A percentile compares a stretch with the other conserved stretches of the same genome.
These are phyloP conservation scores for Malassezia psittaci DNA, from an alignment of 1,284 basidiomycete species.

Conservation along the genomic window DNA sequence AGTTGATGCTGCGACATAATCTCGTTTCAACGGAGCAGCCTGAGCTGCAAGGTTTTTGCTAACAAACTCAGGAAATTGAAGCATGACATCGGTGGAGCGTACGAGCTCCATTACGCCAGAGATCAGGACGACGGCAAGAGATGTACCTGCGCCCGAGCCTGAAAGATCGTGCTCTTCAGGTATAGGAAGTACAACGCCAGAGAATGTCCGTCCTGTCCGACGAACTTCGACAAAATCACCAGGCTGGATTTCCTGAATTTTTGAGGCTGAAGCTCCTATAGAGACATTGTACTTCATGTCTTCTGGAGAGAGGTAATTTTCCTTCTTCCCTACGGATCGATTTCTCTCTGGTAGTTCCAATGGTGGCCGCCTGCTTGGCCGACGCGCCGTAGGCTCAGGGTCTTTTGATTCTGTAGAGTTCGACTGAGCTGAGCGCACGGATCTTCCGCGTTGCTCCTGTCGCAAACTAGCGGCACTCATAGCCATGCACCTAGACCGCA, in stretches of 20 bases:
- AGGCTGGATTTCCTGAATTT: slow-evolving; percentile 7
- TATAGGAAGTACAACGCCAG: slow-evolving; percentile 15
- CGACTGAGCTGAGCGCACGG: no score
- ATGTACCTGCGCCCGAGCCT: slow-evolving; percentile 1
- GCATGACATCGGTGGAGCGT: slow-evolving; percentile 15
- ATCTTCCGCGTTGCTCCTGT: no score
- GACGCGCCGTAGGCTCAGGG: neutral
- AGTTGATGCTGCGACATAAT: slow-evolving; percentile 9
- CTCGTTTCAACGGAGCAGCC: slow-evolving; percentile 15
- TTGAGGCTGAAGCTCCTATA: neutral
- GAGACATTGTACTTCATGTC: neutral
- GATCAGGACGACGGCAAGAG: slow-evolving; percentile 7
- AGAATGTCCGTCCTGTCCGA: neutral
- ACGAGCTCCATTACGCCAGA: slow-evolving; percentile 12
- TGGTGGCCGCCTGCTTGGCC: neutral
- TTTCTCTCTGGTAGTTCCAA: neutral
- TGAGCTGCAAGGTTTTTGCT: neutral
- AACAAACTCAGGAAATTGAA: slow-evolving; percentile 18
- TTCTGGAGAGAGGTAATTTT: neutral
- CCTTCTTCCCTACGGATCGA: neutral
- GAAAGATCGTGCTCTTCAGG: slow-evolving; percentile 4
- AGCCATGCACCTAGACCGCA: no score
- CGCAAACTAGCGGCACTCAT: no score
- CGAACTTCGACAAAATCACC: slow-evolving; percentile 19
- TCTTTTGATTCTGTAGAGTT: neutral